Conservation (phyloP, 2,329 filamentous ascomycete species). For the Neurospora sp. region DNA sequence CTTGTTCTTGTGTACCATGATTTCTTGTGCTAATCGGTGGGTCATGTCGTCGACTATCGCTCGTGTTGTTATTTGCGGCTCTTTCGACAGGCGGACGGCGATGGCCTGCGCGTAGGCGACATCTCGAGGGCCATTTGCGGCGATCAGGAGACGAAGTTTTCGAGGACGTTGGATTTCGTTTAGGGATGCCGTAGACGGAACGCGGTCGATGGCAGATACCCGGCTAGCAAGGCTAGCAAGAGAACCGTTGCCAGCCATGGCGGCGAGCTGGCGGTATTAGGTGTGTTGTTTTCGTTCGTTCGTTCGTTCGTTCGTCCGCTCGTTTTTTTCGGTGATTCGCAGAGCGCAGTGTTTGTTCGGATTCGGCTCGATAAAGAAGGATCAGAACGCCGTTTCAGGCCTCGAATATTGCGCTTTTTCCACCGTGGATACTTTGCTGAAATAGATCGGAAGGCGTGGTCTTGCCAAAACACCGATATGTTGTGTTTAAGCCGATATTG, state of each 20-base stretch:
- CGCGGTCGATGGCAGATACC: conserved; percentile 2
- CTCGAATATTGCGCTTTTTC: not conserved
- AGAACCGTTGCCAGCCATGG: conserved; percentile 5
- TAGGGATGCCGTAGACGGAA: conserved; percentile 22
- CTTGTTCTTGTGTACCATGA: conserved; percentile 48
- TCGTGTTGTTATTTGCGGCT: conserved; percentile 48
- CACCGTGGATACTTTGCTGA: not conserved
- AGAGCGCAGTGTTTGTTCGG: not conserved
- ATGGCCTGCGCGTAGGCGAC: conserved; percentile 56
- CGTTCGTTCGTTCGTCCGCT: not conserved
- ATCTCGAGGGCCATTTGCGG: conserved; percentile 54
- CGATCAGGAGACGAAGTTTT: conserved; percentile 51
- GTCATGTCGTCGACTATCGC: conserved; percentile 58
- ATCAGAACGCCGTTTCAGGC: not conserved
- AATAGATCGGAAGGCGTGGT: not conserved
- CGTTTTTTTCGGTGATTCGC: not conserved
- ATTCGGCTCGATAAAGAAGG: not conserved
- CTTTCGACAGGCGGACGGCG: conserved; percentile 57
- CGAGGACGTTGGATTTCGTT: conserved; percentile 29
- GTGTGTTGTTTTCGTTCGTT: not conserved
- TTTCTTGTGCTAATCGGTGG: conserved; percentile 51
- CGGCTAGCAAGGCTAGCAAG: not conserved
- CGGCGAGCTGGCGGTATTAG: not conserved
- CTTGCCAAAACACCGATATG: not conserved
- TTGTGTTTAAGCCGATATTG: not conserved